These are phyloP conservation scores for Phytopythium sindhum DNA, from an alignment of 352 stramenopile genomes.

Conservation along the genomic window DNA sequence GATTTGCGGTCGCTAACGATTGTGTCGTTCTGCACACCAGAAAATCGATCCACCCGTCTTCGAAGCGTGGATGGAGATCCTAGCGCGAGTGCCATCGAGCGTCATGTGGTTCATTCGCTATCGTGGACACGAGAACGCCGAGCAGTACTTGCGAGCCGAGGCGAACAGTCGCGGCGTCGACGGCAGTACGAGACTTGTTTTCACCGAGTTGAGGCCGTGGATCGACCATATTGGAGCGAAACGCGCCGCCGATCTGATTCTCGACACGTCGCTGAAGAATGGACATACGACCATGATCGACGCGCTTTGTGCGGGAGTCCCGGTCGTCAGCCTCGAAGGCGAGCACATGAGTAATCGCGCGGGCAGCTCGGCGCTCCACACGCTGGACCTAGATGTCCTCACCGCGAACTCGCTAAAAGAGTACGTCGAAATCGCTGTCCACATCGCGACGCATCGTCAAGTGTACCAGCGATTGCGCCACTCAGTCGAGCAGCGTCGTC, in stretches of 20 bases:
- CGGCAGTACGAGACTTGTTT: slow-evolving; percentile 47
- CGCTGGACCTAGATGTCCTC: slow-evolving; percentile 48
- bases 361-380: slow-evolving; percentile 47
- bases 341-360: slow-evolving; percentile 68
- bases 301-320: slow-evolving; percentile 72
- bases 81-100: slow-evolving; percentile 55
- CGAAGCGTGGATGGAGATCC: slow-evolving; percentile 74
- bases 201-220: slow-evolving; percentile 57
- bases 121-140: slow-evolving; percentile 40
- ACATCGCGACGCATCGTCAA: slow-evolving; percentile 28
- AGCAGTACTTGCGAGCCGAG: slow-evolving; percentile 44
- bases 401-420: slow-evolving; percentile 72
- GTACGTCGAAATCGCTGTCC: slow-evolving; percentile 74
- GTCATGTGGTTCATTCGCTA: slow-evolving; percentile 82
- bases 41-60: slow-evolving; percentile 84
- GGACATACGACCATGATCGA: slow-evolving; percentile 82
- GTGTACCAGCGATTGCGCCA: slow-evolving; percentile 36
- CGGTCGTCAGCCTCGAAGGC: slow-evolving; percentile 66
- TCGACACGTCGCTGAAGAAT: slow-evolving; percentile 85
- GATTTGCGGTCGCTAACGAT: background rate
- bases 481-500: slow-evolving; percentile 37
- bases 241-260: slow-evolving; percentile 59
- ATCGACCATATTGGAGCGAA: slow-evolving; percentile 79
- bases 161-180: slow-evolving; percentile 51
- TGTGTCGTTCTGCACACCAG: slow-evolving; percentile 5